Percentiles rank a stretch among this genome's conserved stretches.
These are phyloP conservation scores for Diplodia intermedia DNA, from an alignment of 2,329 filamentous ascomycete genomes.

Conservation along the genomic window DNA sequence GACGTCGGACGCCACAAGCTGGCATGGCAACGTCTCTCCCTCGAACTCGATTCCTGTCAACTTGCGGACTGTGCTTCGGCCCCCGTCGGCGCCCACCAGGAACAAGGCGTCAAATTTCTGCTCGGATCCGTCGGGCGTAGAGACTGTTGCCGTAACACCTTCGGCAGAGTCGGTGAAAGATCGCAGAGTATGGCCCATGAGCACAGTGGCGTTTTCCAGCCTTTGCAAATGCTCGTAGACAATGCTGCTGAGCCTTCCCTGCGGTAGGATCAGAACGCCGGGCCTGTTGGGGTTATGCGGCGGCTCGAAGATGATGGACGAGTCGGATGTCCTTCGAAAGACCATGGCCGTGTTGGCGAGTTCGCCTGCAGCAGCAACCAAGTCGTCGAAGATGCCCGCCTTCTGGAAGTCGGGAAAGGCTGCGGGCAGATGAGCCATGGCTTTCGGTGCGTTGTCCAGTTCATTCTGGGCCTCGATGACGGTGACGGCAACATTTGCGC, in stretches of 20 bases:
- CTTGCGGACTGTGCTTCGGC: conserved; percentile 36
- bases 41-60: conserved; percentile 38
- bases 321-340: conserved; percentile 38
- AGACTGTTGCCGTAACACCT: conserved; percentile 19
- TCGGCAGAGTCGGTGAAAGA: conserved; percentile 33
- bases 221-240: conserved; percentile 37
- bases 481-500: conserved; percentile 42
- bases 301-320: conserved; percentile 40
- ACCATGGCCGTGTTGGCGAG: conserved; percentile 41
- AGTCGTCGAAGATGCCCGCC: conserved; percentile 47
- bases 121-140: conserved; percentile 26
- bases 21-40: conserved; percentile 46
- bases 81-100: conserved; percentile 45
- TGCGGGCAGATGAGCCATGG: conserved; percentile 52
- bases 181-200: conserved; percentile 38
- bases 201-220: conserved; percentile 35
- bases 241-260: conserved; percentile 44
- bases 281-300: conserved; percentile 32
- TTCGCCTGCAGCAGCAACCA: conserved; percentile 39
- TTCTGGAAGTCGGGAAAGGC: conserved; percentile 49
- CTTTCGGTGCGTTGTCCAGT: conserved; percentile 44
- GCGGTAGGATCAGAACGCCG: conserved; percentile 43
- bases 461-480: conserved; percentile 39
- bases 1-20: conserved; percentile 50
- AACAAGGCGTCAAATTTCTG: conserved; percentile 39